phyloP scores from a whole-genome alignment of 768 basidiomycete genomes.

The Hortiboletus flavorubellus region DNA sequence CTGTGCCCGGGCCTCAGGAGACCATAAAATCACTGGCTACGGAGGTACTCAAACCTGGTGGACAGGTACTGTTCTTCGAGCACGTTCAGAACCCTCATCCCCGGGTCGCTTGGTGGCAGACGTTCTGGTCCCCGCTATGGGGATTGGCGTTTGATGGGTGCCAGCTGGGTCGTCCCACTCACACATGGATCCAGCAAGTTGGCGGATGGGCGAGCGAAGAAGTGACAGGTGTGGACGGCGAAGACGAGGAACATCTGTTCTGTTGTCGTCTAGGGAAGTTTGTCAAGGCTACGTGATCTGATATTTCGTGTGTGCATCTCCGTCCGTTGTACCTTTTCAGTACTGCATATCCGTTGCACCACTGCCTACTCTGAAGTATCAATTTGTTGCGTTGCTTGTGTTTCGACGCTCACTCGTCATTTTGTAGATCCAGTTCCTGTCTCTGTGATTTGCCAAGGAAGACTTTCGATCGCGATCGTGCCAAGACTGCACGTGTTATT shows the following conservation, averaged over 20 bases:
- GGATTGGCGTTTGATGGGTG: conserved; percentile 58
- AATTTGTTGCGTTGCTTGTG: too few species aligned
- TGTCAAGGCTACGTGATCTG: conserved; percentile 38
- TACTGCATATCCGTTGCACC: background rate
- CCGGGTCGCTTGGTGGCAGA: conserved; percentile 70
- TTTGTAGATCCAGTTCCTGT: too few species aligned
- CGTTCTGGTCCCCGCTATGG: conserved; percentile 74
- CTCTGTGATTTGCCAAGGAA: too few species aligned
- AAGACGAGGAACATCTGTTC: conserved; percentile 52
- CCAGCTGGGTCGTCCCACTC: conserved; percentile 54
- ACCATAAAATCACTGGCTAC: conserved; percentile 45
- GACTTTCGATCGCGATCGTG: too few species aligned
- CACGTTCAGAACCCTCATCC: conserved; percentile 55
- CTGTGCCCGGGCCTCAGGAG: conserved; percentile 52
- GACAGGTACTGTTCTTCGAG: conserved; percentile 64
- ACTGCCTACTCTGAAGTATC: background rate
- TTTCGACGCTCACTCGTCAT: background rate
- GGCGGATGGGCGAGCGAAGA: conserved; percentile 49
- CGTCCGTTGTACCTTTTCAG: too few species aligned
- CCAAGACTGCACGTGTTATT: too few species aligned
- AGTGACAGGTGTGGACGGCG: conserved; percentile 48
- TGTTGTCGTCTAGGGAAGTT: conserved; percentile 58
- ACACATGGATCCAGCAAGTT: conserved; percentile 41
- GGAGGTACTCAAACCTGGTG: conserved; percentile 60
- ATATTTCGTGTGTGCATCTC: background rate